Evolutionary conservation across 2,329 filamentous ascomycete species (phyloP).

Genomic region (Colletotrichum sp.): DNA sequence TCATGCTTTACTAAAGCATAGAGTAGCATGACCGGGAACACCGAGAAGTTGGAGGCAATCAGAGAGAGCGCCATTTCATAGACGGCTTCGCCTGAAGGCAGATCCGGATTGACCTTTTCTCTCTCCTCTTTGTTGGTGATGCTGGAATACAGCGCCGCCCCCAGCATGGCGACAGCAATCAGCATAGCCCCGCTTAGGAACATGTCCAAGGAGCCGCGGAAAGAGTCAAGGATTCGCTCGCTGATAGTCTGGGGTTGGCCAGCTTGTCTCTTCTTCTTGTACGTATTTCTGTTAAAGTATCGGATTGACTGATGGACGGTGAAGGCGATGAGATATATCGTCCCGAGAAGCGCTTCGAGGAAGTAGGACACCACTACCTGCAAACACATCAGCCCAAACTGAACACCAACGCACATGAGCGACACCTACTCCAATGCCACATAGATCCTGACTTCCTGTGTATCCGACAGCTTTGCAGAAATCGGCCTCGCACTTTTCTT

Average conservation of each 20-base stretch:
- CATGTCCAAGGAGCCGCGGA: slow-evolving; percentile 19
- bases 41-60: slow-evolving; percentile 12
- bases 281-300: background rate
- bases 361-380: slow-evolving; percentile 18
- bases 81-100: background rate
- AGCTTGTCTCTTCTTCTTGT: background rate
- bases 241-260: background rate
- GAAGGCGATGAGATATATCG: slow-evolving; percentile 15
- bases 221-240: slow-evolving; percentile 5
- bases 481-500: background rate
- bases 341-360: slow-evolving; percentile 11
- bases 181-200: slow-evolving; percentile 14
- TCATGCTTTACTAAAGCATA: slow-evolving; percentile 13
- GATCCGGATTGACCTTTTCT: background rate
- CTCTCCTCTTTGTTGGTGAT: background rate
- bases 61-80: slow-evolving; percentile 7
- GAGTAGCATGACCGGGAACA: slow-evolving; percentile 19
- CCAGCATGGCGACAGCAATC: slow-evolving; percentile 18
- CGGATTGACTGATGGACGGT: slow-evolving; percentile 1
- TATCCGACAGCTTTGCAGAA: slow-evolving; percentile 14
- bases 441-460: slow-evolving; percentile 10
- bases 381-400: background rate
- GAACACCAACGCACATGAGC: background rate
- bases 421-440: slow-evolving; percentile 11
- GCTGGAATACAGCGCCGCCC: slow-evolving; percentile 5